Evolutionary conservation across 305 asterid species (phyloP), one percentile per base, ranked within the genome.

Genomic region (Rubia tinctorum): DNA sequence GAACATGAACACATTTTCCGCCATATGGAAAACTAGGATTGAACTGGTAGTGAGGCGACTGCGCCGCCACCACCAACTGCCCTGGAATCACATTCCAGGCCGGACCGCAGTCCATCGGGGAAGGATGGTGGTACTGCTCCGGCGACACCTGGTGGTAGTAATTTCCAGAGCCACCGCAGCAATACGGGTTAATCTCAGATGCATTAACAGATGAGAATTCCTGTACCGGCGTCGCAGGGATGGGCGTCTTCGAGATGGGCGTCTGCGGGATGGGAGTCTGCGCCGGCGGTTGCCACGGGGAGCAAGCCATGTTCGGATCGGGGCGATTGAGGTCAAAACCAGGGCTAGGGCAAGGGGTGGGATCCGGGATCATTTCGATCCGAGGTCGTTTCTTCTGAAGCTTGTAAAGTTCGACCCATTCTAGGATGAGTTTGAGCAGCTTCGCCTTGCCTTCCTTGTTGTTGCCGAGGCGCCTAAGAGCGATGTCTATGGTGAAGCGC

Each of bases 401-500:
- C 77, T 88, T 91, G 75, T 84, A 70, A 6, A 82, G 90, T 45
- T 89, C 90, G 45, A 95, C 99, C 99, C 99, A 95, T 23, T 87
- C 91, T 6, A 95, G 91, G 10, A 95, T 91, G 67, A 95, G 91
- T 47, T 86, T 89, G 73, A 92, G 59, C 43, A 95, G 85, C 80
- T 89, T 94, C 42, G 88, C 91, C 73, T 87, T 92, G 0, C 98
- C 99, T 78, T 95, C 97, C 45, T 75, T 85, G 2, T 81, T 67
- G 75, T 74, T 79, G 0, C 99, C 99, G 27, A 95, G 74, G 0
- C 96, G 89, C 80, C 86, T 89, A 7, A 90, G 85, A 44, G 99
- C 99, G 22, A 81, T 79, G 59, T 92, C 98, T 20, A 95, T 84
- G 45, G 99, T 95, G 67, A 97, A 88, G 8, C 96, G 86, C 76